Evolutionary conservation across 805 yeast species (phyloP), one percentile per base, ranked within the genome.

Genomic region (Suhomyces prunicola): DNA sequence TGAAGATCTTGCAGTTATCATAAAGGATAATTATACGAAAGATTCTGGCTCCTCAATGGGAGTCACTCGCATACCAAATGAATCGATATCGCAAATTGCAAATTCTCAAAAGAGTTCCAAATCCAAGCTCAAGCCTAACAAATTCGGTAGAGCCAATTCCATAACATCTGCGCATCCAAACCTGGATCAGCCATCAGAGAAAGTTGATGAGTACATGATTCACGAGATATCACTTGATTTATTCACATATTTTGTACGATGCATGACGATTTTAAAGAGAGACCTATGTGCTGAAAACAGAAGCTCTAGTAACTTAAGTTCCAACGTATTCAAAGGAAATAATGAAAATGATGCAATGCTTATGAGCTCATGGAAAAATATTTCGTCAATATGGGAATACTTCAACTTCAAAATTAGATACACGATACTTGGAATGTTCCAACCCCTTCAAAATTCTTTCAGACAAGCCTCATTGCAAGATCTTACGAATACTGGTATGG

Each of bases 161-260:
- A 31, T 55, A 13, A 56, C 60, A 45, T 46, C 59, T 1, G 23
- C 56, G 2, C 54, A 58, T 4, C 50, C 58, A 35, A 54, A 48
- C 6, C 39, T 33, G 9, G 35, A 10, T 10, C 26, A 27, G 13
- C 17, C 19, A 6, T 22, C 26, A 31, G 63, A 62, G 15, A 51
- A 47, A 19, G 29, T 60, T 7, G 69, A 68, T 50, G 72, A 69
- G 22, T 58, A 63, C 29, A 58, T 56, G 44, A 47, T 61, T 6
- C 54, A 73, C 48, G 75, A 72, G 52, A 57, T 70, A 5, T 60
- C 64, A 1, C 70, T 63, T 51, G 72, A 69, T 45, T 51, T 72
- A 4, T 51, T 59, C 15, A 55, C 63, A 2, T 67, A 60, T 49
- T 70, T 71, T 50, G 54, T 52, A 1, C 59, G 61, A 49, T 61